Evolutionary conservation across 2,329 filamentous ascomycete genomes (phyloP).

Genomic region (Penicillium sp.): DNA sequence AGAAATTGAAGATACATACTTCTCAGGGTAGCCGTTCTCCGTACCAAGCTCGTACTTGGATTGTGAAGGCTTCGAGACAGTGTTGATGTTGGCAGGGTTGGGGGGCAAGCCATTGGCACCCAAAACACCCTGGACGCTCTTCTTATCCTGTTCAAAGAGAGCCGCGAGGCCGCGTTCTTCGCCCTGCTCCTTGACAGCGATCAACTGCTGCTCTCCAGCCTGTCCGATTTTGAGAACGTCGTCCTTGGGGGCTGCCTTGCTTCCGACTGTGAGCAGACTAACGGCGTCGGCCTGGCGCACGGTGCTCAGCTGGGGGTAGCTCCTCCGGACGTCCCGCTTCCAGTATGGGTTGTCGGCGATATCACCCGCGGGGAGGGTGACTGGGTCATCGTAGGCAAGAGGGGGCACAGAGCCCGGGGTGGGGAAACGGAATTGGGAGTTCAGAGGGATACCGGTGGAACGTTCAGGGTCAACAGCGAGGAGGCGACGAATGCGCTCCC

Average conservation of each 20-base stretch:
- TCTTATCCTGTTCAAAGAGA: constrained; percentile 67
- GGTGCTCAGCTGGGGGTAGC: constrained; percentile 76
- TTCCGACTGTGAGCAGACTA: constrained; percentile 79
- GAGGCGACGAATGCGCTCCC: constrained; percentile 75
- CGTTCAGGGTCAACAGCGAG: constrained; percentile 82
- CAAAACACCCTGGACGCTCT: constrained; percentile 58
- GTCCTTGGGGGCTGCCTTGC: constrained; percentile 73
- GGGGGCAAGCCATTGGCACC: constrained; percentile 80
- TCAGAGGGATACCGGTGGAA: constrained; percentile 87
- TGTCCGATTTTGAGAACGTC: constrained; percentile 72
- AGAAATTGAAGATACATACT: constrained; percentile 53
- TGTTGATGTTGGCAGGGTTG: constrained; percentile 69
- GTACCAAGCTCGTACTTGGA: constrained; percentile 63
- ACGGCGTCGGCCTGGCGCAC: constrained; percentile 83
- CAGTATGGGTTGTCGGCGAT: constrained; percentile 93
- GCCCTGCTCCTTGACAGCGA: constrained; percentile 72
- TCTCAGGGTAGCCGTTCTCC: constrained; percentile 66
- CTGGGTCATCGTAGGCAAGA: constrained; percentile 72
- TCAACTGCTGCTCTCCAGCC: constrained; percentile 69
- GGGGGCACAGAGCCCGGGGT: constrained; percentile 72
- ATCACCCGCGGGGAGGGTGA: constrained; percentile 79
- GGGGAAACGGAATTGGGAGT: constrained; percentile 87
- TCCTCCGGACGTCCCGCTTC: constrained; percentile 84
- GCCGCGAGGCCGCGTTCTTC: constrained; percentile 68
- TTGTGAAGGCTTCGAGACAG: constrained; percentile 31